Evolutionary conservation across 2,329 filamentous ascomycete species (phyloP).

Genomic region (Microascus cirrosus): DNA sequence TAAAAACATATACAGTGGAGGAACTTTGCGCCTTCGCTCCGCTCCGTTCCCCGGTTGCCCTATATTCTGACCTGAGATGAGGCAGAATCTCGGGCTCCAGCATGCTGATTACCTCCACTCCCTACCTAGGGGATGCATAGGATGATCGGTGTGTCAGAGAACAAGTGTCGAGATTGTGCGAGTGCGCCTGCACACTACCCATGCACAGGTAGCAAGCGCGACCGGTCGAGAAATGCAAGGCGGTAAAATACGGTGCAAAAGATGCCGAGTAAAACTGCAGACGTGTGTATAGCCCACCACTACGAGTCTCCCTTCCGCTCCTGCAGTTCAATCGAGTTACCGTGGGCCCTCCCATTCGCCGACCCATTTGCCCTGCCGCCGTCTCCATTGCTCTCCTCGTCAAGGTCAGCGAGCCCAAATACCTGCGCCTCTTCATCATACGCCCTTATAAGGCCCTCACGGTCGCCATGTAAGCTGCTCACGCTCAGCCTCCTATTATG

Average conservation of each 20-base stretch:
- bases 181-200: not conserved
- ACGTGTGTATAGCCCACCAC: not conserved
- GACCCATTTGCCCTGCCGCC: conserved; percentile 22
- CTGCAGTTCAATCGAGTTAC: conserved; percentile 38
- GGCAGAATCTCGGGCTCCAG: not conserved
- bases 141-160: too few relatives aligned
- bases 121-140: too few relatives aligned
- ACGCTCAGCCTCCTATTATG: conserved; percentile 48
- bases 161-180: not conserved
- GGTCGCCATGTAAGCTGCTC: conserved; percentile 55
- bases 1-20: too few relatives aligned
- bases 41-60: too few relatives aligned
- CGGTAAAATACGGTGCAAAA: not conserved
- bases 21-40: too few relatives aligned
- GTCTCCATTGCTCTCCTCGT: conserved; percentile 65
- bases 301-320: conserved; percentile 23
- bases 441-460: conserved; percentile 73
- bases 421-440: conserved; percentile 69
- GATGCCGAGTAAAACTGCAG: not conserved
- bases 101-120: too few relatives aligned
- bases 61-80: too few relatives aligned
- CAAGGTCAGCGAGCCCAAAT: conserved; percentile 69
- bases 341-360: conserved; percentile 27
- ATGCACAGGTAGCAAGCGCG: not conserved
- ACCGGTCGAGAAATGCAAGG: not conserved